A percentile compares a stretch with the other conserved stretches of the same genome.
Evolutionary conservation across 2,329 filamentous ascomycete genomes (phyloP).

Genomic region (Cryphonectria japonica): DNA sequence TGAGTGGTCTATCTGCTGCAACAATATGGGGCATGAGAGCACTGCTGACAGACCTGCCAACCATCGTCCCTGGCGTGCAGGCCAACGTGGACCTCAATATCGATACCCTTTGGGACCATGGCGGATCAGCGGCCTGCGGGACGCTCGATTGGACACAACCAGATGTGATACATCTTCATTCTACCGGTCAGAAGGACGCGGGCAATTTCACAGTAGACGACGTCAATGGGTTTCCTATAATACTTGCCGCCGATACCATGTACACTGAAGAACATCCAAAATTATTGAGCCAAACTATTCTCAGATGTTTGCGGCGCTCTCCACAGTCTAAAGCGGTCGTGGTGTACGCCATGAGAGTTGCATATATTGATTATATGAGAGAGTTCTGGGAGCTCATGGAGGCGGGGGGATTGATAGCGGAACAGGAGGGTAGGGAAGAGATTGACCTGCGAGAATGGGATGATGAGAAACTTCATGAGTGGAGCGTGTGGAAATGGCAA

Average conservation of each 20-base stretch:
- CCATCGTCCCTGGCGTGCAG: slow-evolving; percentile 28
- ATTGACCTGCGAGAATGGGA: slow-evolving; percentile 28
- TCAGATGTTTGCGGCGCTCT: slow-evolving; percentile 23
- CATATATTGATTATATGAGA: slow-evolving; percentile 28
- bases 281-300: slow-evolving; percentile 25
- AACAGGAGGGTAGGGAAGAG: slow-evolving; percentile 27
- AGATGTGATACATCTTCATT: slow-evolving; percentile 11
- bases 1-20: slow-evolving; percentile 23
- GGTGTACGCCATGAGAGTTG: slow-evolving; percentile 27
- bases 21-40: slow-evolving; percentile 20
- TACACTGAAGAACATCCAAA: slow-evolving; percentile 27
- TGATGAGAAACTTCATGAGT: slow-evolving; percentile 28
- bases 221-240: slow-evolving; percentile 24
- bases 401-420: slow-evolving; percentile 23
- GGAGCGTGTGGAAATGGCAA: slow-evolving; percentile 30
- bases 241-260: slow-evolving; percentile 27
- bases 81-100: slow-evolving; percentile 26
- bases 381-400: slow-evolving; percentile 30
- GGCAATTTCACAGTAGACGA: slow-evolving; percentile 15
- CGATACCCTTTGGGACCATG: slow-evolving; percentile 8
- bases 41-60: slow-evolving; percentile 26
- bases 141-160: slow-evolving; percentile 27
- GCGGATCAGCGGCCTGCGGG: slow-evolving; percentile 14
- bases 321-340: slow-evolving; percentile 18
- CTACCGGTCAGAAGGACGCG: background rate